A percentile compares a stretch with the other conserved stretches of the same genome.
phyloP scores from a whole-genome alignment of 148 eudicot species.

The Silene conica region DNA sequence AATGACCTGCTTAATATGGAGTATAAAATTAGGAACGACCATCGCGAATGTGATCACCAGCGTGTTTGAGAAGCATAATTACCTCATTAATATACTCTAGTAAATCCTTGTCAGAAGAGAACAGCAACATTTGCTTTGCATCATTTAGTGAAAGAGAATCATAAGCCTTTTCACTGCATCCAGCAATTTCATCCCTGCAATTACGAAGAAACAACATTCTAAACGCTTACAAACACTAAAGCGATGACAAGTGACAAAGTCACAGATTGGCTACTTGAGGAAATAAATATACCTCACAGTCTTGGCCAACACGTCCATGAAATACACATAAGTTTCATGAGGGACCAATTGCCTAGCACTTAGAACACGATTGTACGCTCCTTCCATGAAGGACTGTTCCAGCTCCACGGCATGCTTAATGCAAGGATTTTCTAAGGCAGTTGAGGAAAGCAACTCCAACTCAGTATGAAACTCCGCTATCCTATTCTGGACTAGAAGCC shows the following conservation, averaged over 20 bases:
- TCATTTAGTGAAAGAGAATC: conserved; percentile 78
- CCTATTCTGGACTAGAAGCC: conserved; percentile 91
- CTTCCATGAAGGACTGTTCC: conserved; percentile 98
- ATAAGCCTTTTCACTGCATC: conserved; percentile 95
- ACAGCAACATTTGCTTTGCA: conserved; percentile 65
- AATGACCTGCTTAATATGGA: neutral
- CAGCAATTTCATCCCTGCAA: conserved; percentile 89
- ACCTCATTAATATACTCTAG: conserved; percentile 71
- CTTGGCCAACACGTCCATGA: conserved; percentile 93
- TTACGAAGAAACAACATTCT: neutral
- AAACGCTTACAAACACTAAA: neutral
- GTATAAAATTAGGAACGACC: too few relatives aligned
- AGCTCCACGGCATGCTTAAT: conserved; percentile 94
- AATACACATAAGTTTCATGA: conserved; percentile 85
- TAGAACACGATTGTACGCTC: conserved; percentile 93
- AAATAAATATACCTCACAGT: conserved; percentile 84
- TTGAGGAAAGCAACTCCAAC: conserved; percentile 73
- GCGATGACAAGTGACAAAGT: neutral
- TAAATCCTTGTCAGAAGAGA: conserved; percentile 70
- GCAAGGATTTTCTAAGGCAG: conserved; percentile 74
- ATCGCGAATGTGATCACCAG: neutral
- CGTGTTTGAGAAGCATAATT: neutral
- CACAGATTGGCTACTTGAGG: neutral
- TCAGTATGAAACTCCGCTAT: conserved; percentile 94
- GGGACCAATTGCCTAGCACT: conserved; percentile 92